Conservation (phyloP, 768 basidiomycete species). For the Chalciporus pseudorubinellus region DNA sequence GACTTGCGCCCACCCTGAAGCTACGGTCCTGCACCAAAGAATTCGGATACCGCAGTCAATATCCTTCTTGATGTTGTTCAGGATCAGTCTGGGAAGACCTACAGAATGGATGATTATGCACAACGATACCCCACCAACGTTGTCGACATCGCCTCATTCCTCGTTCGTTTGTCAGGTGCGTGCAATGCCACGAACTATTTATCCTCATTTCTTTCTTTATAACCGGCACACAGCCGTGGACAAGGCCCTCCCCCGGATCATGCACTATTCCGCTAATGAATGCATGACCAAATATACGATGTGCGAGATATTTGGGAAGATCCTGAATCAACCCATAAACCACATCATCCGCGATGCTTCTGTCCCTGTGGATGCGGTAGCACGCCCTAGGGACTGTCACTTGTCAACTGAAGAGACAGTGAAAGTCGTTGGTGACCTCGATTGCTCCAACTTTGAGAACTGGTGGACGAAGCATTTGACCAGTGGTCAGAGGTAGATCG, state of each 20-base stretch:
- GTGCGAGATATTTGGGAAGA: conserved; percentile 70
- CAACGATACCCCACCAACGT: conserved; percentile 92
- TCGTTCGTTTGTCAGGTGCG: conserved; percentile 72
- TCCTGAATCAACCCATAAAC: conserved; percentile 64
- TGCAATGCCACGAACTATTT: neutral
- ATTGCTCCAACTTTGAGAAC: conserved; percentile 68
- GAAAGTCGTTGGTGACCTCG: conserved; percentile 58
- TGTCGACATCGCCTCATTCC: conserved; percentile 80
- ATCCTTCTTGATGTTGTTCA: conserved; percentile 82
- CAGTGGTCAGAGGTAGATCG: conserved; percentile 11
- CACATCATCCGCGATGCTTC: conserved; percentile 77
- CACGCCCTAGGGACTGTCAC: conserved; percentile 78
- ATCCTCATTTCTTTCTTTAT: neutral
- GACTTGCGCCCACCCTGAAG: conserved; percentile 38
- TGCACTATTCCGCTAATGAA: conserved; percentile 84
- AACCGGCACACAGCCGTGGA: conserved; percentile 31
- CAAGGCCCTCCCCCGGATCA: conserved; percentile 43
- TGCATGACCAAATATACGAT: conserved; percentile 94
- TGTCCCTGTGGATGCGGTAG: conserved; percentile 63
- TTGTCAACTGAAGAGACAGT: conserved; percentile 77
- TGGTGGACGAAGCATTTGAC: conserved; percentile 72
- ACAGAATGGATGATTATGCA: conserved; percentile 96
- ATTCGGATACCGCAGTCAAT: conserved; percentile 88
- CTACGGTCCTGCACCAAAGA: conserved; percentile 83
- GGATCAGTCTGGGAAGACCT: conserved; percentile 82